Base-by-base conservation (phyloP, 2,329 filamentous ascomycete species). In the Diaporthe sp. region DNA sequence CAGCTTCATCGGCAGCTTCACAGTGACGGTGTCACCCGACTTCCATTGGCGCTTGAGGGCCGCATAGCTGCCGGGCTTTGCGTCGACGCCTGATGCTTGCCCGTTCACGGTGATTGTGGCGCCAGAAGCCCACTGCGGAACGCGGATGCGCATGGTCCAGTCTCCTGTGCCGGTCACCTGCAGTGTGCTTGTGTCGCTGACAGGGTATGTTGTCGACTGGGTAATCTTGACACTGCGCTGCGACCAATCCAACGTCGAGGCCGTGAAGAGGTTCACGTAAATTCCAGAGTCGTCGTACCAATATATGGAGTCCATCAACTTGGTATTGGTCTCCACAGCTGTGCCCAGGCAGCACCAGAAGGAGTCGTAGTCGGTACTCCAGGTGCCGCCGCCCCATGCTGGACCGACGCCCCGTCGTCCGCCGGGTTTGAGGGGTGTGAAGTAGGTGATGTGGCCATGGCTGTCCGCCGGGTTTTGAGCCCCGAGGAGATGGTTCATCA, bases 261-360 rank as follows among this genome's bases (percentile, higher is more conserved):
- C 85, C 0, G 85, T 85, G 76, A 88, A 90, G 2, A 89, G 79
- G 76, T 90, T 90, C 49, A 90, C 84, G 73, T 86, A 89, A 0
- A 90, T 82, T 0, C 84, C 83, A 0, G 81, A 80, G 39, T 81
- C 80, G 71, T 87, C 84, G 61, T 86, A 82, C 61, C 85, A 88
- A 81, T 90, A 90, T 72, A 90, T 86, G 0, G 87, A 88, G 78
- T 90, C 88, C 82, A 86, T 86, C 15, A 89, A 80, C 79, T 89
- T 89, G 0, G 88, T 90, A 78, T 90, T 89, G 0, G 86, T 88
- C 81, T 90, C 88, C 2, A 90, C 75, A 0, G 84, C 86, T 0
- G 88, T 89, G 1, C 87, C 88, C 78, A 89, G 87, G 72, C 88
- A 90, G 79, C 88, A 90, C 88, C 88, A 90, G 80, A 89, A 88